phyloP scores from a whole-genome alignment of 148 eudicot genomes.

The Talinum fruticosum region DNA sequence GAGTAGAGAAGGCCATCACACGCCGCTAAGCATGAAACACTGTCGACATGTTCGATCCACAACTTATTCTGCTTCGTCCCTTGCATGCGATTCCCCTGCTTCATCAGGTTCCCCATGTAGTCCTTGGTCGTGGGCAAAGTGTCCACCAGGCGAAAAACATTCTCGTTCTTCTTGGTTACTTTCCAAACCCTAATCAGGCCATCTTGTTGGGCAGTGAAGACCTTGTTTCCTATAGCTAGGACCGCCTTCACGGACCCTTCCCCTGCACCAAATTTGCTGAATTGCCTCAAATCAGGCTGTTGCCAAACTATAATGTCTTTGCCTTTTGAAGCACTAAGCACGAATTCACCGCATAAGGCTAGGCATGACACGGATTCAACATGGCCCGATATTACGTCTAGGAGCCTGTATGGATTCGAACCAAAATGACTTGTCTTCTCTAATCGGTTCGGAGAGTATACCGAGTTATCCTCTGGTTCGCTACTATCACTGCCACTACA shows the following conservation, averaged over 20 bases:
- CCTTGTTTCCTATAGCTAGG: constrained; percentile 52
- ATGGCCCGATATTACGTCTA: constrained; percentile 64
- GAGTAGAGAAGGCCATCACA: constrained; percentile 67
- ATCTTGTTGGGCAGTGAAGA: constrained; percentile 86
- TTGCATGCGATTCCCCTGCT: constrained; percentile 71
- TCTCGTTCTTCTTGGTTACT: constrained; percentile 64
- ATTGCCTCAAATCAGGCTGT: constrained; percentile 66
- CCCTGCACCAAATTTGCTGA: constrained; percentile 70
- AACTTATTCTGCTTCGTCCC: constrained; percentile 63
- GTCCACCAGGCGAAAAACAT: constrained; percentile 54
- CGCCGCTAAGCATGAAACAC: constrained; percentile 68
- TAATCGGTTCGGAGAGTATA: constrained; percentile 6
- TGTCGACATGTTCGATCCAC: constrained; percentile 87
- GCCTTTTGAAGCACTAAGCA: constrained; percentile 79
- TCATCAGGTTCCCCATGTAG: constrained; percentile 75
- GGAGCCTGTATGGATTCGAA: constrained; percentile 38
- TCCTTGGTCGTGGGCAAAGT: constrained; percentile 79
- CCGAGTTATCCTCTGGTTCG: constrained; percentile 2
- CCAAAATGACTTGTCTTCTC: background rate
- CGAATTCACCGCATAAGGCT: constrained; percentile 70
- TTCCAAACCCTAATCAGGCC: constrained; percentile 82
- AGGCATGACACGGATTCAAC: constrained; percentile 68
- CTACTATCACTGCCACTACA: background rate
- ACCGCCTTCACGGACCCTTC: constrained; percentile 80
- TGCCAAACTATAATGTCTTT: constrained; percentile 93